Base-by-base conservation (phyloP, 2,329 filamentous ascomycete genomes). In the Capronia coronata region DNA sequence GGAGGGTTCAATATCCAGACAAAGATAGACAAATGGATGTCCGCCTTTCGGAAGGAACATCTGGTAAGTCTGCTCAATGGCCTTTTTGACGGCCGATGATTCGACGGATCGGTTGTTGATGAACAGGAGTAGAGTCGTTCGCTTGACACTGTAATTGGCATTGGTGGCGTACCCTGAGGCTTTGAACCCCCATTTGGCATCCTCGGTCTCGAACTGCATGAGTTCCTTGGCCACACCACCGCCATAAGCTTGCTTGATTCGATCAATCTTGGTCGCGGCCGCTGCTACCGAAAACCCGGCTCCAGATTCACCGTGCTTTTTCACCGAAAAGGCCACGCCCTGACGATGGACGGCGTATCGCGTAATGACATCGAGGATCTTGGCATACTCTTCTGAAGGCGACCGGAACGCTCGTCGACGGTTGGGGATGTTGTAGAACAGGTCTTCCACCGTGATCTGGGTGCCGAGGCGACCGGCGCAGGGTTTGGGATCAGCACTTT, bases 61-160 rank as follows among this genome's bases (percentile, higher is more conserved):
- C 8, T 84, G 77, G 65, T 97, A 98, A 0, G 85, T 89, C 63
- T 95, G 88, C 67, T 98, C 93, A 2, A 98, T 68, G 1, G 87
- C 86, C 66, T 91, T 94, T 63, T 89, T 93, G 58, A 98, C 85
- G 38, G 82, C 80, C 0, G 82, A 81, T 0, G 91, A 97, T 57
- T 98, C 93, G 8, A 98, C 93, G 11, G 87, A 84, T 34, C 93
- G 84, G 64, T 97, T 87, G 60, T 98, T 98, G 71, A 98, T 97
- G 71, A 98, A 98, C 0, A 98, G 75, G 2, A 98, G 72, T 18
- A 97, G 71, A 0, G 80, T 85, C 0, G 89, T 96, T 66, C 87
- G 86, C 67, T 97, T 98, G 57, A 89, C 83, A 64, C 86, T 86
- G 65, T 96, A 94, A 62, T 98, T 98, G 37, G 93, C 93, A 67